Evolutionary conservation across 1,284 basidiomycete species (phyloP).

Genomic region (Vanrija pseudolonga): DNA sequence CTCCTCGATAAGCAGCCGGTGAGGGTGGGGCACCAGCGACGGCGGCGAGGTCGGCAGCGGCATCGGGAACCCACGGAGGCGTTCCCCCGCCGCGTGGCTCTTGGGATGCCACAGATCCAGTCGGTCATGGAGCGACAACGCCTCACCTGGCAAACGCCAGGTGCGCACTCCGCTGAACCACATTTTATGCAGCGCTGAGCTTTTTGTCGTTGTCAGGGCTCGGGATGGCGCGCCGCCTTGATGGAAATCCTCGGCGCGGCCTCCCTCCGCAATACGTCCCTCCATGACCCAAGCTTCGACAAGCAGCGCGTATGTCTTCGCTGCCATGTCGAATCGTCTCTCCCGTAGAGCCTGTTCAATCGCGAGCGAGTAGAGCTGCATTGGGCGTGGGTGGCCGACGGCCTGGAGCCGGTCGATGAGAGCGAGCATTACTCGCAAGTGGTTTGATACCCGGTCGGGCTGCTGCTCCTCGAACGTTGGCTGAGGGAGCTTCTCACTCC

Average conservation of each 20-base stretch:
- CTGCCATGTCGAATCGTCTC: constrained; percentile 36
- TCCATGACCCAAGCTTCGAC: constrained; percentile 51
- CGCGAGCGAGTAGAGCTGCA: constrained; percentile 28
- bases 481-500: not conserved
- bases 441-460: not conserved
- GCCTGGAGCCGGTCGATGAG: constrained; percentile 29
- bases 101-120: constrained; percentile 48
- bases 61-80: constrained; percentile 43
- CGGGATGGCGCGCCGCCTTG: constrained; percentile 17
- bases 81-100: constrained; percentile 35
- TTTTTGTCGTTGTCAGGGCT: constrained; percentile 1
- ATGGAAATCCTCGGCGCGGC: constrained; percentile 37
- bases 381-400: constrained; percentile 29
- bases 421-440: constrained; percentile 14
- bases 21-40: constrained; percentile 39
- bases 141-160: constrained; percentile 47
- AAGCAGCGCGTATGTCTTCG: constrained; percentile 43
- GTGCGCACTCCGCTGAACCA: constrained; percentile 47
- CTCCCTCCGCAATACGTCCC: constrained; percentile 44
- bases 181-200: constrained; percentile 20
- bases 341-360: constrained; percentile 29
- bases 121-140: constrained; percentile 42
- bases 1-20: constrained; percentile 19
- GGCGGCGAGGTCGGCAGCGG: constrained; percentile 46
- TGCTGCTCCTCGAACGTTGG: constrained; percentile 21